These are phyloP conservation scores for Colletotrichum scovillei DNA, from an alignment of 2,329 filamentous ascomycete genomes.

Conservation along the genomic window DNA sequence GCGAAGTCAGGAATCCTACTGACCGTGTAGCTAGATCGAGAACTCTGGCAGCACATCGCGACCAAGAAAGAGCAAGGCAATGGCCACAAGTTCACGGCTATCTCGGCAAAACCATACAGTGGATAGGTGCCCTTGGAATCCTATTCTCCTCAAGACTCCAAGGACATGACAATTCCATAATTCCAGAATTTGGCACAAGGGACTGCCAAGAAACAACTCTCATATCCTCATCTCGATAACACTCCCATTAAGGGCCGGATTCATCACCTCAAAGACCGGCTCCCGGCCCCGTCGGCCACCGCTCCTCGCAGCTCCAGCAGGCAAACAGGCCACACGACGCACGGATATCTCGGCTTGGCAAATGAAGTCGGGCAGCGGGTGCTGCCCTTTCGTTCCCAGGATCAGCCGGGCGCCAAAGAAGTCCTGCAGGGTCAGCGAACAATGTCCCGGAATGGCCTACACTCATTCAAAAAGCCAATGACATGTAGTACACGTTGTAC, in stretches of 20 bases:
- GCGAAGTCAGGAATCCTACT: neutral
- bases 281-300: conserved; percentile 14
- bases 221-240: neutral
- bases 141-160: neutral
- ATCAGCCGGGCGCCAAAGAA: neutral
- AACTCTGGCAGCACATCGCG: neutral
- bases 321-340: neutral
- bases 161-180: neutral
- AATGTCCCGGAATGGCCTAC: neutral
- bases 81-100: neutral
- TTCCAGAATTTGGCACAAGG: no score
- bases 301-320: neutral
- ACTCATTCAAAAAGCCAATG: neutral
- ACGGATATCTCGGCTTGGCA: conserved; percentile 22
- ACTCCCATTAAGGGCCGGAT: neutral
- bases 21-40: neutral
- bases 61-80: neutral
- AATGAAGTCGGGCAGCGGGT: neutral
- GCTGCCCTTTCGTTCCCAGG: no score
- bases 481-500: neutral
- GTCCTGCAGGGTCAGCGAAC: neutral
- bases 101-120: neutral
- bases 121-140: no score
- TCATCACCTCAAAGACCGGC: neutral
- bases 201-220: neutral